Evolutionary conservation across 768 basidiomycete genomes (phyloP), one percentile per base, ranked within the genome.

Genomic region (Kwoniella mangroviensis): DNA sequence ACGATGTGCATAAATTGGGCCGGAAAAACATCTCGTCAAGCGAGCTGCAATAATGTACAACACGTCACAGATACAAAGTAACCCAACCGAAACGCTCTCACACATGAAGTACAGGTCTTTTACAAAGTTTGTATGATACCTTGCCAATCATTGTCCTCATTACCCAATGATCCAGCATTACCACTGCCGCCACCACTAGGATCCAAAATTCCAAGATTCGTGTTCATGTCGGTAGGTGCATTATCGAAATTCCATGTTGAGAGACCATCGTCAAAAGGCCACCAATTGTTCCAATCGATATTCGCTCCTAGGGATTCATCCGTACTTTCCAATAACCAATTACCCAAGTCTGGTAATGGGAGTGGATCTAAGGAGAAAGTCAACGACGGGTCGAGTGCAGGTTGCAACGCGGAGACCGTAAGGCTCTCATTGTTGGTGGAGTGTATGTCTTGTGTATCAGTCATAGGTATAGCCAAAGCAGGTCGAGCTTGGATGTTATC

Each of bases 221-320:
- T 12, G 15, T 42, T 43, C 19, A 21, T 43, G 58, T 21, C 34
- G 34, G 34, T 7, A 34, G 34, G 15, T 58, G 26, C n/a, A 26
- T 28, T 40, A 21, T 24, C 41, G 42, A 60, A 22, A 22, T 60
- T 60, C 63, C 54, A 66, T 10, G 56, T 34, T 34, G 34, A 34
- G 34, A 34, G 51, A 45, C n/a, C 26, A 51, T 66, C 65, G 24
- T 66, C 65, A 42, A 66, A 66, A 3, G 65, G 65, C 65, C 65
- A 66, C 41, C 55, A 66, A 45, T 66, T 43, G 40, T 66, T 66
- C 65, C 65, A 66, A 28, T 55, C 26, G 7, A 66, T 43, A 34
- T 58, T 66, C 13, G 45, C 19, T 6, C 51, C 56, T 11, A 58
- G 13, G 6, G 55, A 57, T 26, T 66, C 65, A 13, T 66, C 65